These are phyloP conservation scores for Cunninghamia lanceolata DNA, from an alignment of 75 land plant genomes.

Conservation along the genomic window DNA sequence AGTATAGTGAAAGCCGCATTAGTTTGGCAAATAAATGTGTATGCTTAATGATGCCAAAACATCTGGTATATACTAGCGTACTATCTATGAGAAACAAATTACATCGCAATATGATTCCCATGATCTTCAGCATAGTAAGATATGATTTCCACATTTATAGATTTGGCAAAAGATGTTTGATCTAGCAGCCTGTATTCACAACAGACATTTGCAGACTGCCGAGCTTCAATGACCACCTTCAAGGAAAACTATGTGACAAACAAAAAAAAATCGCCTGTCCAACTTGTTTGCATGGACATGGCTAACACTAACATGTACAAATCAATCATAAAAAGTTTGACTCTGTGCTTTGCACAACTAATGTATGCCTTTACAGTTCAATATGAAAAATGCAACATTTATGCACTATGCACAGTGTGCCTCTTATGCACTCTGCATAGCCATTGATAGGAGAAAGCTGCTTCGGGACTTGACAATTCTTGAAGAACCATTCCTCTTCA, in stretches of 20 bases:
- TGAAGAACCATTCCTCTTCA: not conserved
- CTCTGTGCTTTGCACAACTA: conserved; percentile 3
- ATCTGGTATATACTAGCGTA: not conserved
- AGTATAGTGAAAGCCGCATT: not conserved
- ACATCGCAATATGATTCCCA: not conserved
- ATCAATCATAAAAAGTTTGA: conserved; percentile 3
- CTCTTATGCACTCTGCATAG: conserved; percentile 1
- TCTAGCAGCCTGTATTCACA: conserved; percentile 8
- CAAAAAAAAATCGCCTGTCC: conserved; percentile 1
- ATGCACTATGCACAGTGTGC: not conserved
- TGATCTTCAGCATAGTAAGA: not conserved
- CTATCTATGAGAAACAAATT: not conserved
- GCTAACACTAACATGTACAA: conserved; percentile 9
- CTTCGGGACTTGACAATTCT: conserved; percentile 6
- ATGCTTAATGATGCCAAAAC: not conserved
- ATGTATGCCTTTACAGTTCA: not conserved
- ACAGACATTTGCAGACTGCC: conserved; percentile 5
- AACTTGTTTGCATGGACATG: conserved; percentile 8
- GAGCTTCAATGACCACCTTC: not conserved
- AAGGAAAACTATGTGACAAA: not conserved
- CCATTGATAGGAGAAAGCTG: not conserved
- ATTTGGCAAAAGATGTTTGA: not conserved
- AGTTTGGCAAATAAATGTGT: not conserved
- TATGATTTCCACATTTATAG: conserved; percentile 7
- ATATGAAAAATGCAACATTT: not conserved